A percentile compares a stretch with the other conserved stretches of the same genome.
Evolutionary conservation across 306 rosid species (phyloP).

Genomic region (Cotoneaster glaucophyllus): DNA sequence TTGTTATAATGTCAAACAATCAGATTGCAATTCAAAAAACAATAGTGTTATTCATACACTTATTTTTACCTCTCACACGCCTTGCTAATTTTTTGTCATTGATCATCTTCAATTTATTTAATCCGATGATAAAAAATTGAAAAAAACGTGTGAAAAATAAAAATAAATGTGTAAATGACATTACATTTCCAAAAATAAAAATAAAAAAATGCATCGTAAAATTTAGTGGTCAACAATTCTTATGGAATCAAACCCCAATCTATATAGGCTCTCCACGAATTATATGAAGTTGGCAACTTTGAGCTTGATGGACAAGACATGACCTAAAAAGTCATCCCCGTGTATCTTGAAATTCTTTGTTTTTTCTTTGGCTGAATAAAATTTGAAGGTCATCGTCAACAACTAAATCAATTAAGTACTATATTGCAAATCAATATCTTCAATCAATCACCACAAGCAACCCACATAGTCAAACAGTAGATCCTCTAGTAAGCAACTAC

Average conservation of each 20-base stretch:
- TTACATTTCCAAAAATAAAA: no score
- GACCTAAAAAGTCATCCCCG: background rate
- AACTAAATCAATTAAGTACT: background rate
- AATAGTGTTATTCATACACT: no score
- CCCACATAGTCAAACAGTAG: background rate
- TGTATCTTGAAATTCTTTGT: background rate
- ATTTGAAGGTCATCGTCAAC: background rate
- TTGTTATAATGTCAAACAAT: no score
- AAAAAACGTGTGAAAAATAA: fast-evolving
- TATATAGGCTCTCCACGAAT: no score
- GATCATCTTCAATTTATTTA: fast-evolving
- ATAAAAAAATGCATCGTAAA: background rate
- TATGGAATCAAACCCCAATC: background rate
- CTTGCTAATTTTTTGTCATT: no score
- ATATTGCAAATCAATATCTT: background rate
- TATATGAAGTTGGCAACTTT: background rate
- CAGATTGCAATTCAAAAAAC: no score
- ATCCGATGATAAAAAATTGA: no score
- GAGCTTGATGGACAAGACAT: background rate
- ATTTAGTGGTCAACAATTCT: background rate
- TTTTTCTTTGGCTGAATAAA: background rate
- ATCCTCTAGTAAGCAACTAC: background rate
- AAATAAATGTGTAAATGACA: no score
- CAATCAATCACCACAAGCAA: background rate
- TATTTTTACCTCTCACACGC: no score